Evolutionary conservation across 805 yeast genomes (phyloP).

Genomic region (Saccharomycopsis javanensis): DNA sequence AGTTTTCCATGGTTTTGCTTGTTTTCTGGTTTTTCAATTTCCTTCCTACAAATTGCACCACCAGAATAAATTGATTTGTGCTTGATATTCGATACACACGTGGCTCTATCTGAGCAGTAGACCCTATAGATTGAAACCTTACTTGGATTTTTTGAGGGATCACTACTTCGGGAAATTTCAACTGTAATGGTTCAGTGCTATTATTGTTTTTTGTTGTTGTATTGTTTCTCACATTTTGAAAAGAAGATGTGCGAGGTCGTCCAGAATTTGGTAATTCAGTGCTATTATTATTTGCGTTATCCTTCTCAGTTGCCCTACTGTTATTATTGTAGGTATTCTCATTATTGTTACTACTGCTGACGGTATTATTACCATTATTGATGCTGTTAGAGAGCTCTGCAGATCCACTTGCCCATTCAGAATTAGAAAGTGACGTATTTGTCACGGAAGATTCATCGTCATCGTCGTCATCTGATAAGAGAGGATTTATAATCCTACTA

Average conservation of each 20-base stretch:
- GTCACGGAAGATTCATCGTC: not conserved
- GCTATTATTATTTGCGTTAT: no score
- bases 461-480: not conserved
- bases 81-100: constrained; percentile 40
- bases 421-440: not conserved
- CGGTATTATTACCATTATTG: not conserved
- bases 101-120: constrained; percentile 42
- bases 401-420: no score
- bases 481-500: not conserved
- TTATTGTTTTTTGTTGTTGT: not conserved
- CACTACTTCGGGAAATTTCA: not conserved
- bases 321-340: not conserved
- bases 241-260: not conserved
- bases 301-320: no score
- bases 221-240: not conserved
- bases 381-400: no score
- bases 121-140: constrained; percentile 52
- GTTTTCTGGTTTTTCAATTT: constrained; percentile 26
- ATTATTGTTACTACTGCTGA: not conserved
- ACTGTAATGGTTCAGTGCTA: not conserved
- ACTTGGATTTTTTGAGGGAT: constrained; percentile 11
- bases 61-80: constrained; percentile 37
- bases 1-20: not conserved
- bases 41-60: constrained; percentile 36
- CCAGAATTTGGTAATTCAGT: not conserved